Evolutionary conservation across 202 grass and related monocot species (phyloP).

Genomic region (Brachypodium distachyon): DNA sequence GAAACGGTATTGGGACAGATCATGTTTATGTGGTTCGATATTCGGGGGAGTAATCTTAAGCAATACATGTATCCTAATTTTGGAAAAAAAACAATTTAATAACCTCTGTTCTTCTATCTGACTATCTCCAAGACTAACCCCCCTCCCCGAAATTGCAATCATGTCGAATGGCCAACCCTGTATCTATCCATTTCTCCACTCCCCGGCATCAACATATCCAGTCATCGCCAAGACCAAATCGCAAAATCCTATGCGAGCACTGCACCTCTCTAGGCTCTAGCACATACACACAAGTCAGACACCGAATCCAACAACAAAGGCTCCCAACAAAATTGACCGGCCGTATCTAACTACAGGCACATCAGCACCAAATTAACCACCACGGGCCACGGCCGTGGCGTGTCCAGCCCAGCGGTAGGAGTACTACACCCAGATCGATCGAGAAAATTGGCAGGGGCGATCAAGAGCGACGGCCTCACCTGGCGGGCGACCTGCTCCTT

Average conservation of each 20-base stretch:
- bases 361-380: background rate
- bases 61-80: background rate
- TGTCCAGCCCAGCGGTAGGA: too few relatives aligned
- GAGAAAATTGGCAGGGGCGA: background rate
- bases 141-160: background rate
- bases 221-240: background rate
- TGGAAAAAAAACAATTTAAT: background rate
- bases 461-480: slow-evolving; percentile 19
- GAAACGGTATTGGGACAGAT: background rate
- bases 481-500: slow-evolving; percentile 94
- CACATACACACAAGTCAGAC: background rate
- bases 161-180: background rate
- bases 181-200: background rate
- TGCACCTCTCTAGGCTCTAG: background rate
- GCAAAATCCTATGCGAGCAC: background rate
- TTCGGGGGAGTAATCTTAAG: background rate
- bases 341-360: background rate
- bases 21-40: background rate
- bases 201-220: background rate
- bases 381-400: background rate
- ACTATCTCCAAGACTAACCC: background rate
- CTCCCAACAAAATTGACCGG: background rate
- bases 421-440: background rate
- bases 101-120: background rate
- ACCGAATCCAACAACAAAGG: background rate